A percentile compares a stretch with the other conserved stretches of the same genome.
These are phyloP conservation scores for Cordyceps militaris DNA, from an alignment of 2,329 filamentous ascomycete species.

Conservation along the genomic window DNA sequence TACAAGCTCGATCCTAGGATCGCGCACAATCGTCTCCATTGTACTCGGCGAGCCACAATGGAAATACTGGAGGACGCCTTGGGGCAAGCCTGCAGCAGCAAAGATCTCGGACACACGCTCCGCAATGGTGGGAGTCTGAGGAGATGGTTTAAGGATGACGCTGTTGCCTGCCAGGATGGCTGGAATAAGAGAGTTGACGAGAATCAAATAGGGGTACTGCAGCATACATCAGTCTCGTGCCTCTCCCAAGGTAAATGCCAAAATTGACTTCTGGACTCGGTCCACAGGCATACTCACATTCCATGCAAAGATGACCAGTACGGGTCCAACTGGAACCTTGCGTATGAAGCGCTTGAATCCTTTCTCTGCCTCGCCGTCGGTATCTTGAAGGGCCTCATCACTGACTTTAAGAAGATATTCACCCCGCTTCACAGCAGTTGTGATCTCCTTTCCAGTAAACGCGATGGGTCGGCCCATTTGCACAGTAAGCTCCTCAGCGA, in stretches of 20 bases:
- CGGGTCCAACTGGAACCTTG: conserved; percentile 80
- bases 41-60: conserved; percentile 74
- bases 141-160: conserved; percentile 89
- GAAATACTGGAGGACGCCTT: conserved; percentile 84
- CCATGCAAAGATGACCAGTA: conserved; percentile 89
- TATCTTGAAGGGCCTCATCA: conserved; percentile 69
- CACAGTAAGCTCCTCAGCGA: conserved; percentile 78
- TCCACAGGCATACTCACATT: conserved; percentile 56
- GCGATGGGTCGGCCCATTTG: conserved; percentile 94
- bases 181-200: conserved; percentile 87
- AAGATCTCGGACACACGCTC: conserved; percentile 78
- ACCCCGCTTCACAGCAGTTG: conserved; percentile 76
- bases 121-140: conserved; percentile 86
- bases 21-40: conserved; percentile 71
- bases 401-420: conserved; percentile 83
- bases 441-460: conserved; percentile 76
- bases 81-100: conserved; percentile 68
- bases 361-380: conserved; percentile 73
- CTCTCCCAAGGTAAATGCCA: conserved; percentile 12
- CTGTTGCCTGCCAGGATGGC: conserved; percentile 86
- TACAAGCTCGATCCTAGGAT: conserved; percentile 69
- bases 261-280: background rate
- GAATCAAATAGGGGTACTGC: conserved; percentile 88
- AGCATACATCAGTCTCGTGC: background rate
- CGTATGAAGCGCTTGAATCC: conserved; percentile 88